Percentiles rank a stretch among this genome's conserved stretches.
phyloP scores from a whole-genome alignment of 441 rosid species.

The Populus hybrid region DNA sequence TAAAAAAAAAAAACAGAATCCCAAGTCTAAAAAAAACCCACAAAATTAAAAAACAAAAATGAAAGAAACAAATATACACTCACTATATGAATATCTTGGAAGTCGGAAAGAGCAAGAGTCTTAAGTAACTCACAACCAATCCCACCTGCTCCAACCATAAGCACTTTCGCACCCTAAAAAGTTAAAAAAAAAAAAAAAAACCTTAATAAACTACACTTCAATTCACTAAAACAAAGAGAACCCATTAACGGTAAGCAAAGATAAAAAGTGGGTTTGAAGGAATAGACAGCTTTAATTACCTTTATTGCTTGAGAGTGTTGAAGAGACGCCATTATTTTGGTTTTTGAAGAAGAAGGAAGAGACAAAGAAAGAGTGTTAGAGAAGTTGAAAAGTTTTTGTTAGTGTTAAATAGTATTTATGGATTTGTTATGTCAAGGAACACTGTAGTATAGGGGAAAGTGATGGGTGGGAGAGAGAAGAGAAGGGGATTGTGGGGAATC shows the following conservation, averaged over 20 bases:
- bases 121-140: conserved; percentile 97
- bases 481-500: conserved; percentile 11
- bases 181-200: conserved; percentile 7
- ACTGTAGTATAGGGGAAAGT: neutral
- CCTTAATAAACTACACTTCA: neutral
- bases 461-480: neutral
- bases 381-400: conserved; percentile 5
- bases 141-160: conserved; percentile 98
- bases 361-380: conserved; percentile 8
- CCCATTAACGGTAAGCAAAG: neutral
- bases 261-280: neutral
- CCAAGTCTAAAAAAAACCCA: conserved; percentile 24
- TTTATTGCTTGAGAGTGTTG: conserved; percentile 46
- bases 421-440: neutral
- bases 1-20: neutral
- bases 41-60: neutral
- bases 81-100: conserved; percentile 87
- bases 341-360: neutral
- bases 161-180: conserved; percentile 80
- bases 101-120: conserved; percentile 91
- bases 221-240: neutral
- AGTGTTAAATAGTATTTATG: neutral
- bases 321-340: conserved; percentile 47
- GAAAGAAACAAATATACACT: conserved; percentile 21
- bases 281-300: conserved; percentile 32